These are phyloP conservation scores for Clausena lansium DNA, from an alignment of 345 rosid species.

Conservation along the genomic window DNA sequence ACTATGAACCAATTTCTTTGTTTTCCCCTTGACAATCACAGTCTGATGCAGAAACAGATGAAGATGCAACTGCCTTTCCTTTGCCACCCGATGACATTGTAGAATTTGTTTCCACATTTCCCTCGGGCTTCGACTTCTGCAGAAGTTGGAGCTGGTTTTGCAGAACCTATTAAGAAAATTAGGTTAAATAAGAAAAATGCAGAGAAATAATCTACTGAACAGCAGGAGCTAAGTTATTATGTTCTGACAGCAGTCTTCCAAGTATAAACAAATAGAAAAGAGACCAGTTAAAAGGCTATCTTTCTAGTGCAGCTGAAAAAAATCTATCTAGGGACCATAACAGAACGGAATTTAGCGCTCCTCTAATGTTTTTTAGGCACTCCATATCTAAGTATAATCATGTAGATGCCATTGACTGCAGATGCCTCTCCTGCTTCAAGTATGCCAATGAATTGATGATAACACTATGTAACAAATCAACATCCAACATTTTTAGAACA, in stretches of 20 bases:
- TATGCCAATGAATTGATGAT: not conserved
- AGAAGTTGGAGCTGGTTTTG: slow-evolving; percentile 38
- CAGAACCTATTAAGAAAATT: slow-evolving; percentile 26
- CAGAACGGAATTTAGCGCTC: not conserved
- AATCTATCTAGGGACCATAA: not conserved
- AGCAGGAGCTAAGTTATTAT: not conserved
- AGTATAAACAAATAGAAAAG: not conserved
- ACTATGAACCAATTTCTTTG: slow-evolving; percentile 14
- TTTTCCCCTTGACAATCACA: slow-evolving; percentile 3
- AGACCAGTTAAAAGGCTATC: not conserved
- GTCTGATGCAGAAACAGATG: slow-evolving; percentile 15
- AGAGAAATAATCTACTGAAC: not conserved
- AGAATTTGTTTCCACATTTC: not conserved
- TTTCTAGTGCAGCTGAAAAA: not conserved
- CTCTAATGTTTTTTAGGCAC: not conserved
- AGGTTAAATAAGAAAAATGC: not conserved
- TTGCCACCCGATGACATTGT: slow-evolving; percentile 29
- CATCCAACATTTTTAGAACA: too few relatives aligned
- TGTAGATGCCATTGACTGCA: not conserved
- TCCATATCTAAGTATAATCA: not conserved
- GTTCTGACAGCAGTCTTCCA: not conserved
- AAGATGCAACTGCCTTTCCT: slow-evolving; percentile 37
- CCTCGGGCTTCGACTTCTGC: slow-evolving; percentile 24
- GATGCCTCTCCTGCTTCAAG: not conserved
- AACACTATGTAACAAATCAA: not conserved